Evolutionary conservation across 495 filamentous ascomycete genomes (phyloP).

Genomic region (Hypoxylon trugodes): DNA sequence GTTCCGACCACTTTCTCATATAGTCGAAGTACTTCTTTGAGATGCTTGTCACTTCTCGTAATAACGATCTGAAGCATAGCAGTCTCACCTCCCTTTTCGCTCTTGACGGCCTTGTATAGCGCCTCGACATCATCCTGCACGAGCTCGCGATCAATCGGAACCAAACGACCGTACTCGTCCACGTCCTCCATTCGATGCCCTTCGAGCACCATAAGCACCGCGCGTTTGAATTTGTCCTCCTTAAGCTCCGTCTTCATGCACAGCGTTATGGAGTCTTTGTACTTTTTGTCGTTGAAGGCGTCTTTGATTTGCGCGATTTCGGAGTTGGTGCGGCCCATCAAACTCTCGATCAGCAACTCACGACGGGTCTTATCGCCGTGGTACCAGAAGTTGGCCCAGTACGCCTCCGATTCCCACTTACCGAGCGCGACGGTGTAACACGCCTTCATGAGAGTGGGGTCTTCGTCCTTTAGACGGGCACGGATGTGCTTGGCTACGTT

Average conservation of each 20-base stretch:
- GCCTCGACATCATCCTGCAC: constrained; percentile 76
- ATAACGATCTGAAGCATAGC: constrained; percentile 90
- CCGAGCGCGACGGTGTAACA: constrained; percentile 91
- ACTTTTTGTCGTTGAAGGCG: constrained; percentile 92
- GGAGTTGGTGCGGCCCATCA: constrained; percentile 87
- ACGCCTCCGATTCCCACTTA: constrained; percentile 91
- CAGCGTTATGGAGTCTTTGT: constrained; percentile 78
- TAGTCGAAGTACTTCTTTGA: constrained; percentile 76
- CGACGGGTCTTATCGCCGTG: constrained; percentile 84
- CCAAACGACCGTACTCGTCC: constrained; percentile 54
- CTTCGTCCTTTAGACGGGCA: constrained; percentile 72
- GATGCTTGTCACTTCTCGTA: constrained; percentile 77
- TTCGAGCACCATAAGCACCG: constrained; percentile 84
- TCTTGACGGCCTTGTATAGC: constrained; percentile 72
- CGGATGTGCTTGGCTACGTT: constrained; percentile 98
- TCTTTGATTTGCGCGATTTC: constrained; percentile 93
- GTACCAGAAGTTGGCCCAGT: constrained; percentile 99
- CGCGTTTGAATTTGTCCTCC: constrained; percentile 92
- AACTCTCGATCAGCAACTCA: constrained; percentile 88
- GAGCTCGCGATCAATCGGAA: constrained; percentile 57
- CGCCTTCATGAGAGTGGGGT: constrained; percentile 78
- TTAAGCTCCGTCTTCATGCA: constrained; percentile 93
- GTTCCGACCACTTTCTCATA: constrained; percentile 75
- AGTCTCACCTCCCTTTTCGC: constrained; percentile 84
- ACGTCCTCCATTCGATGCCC: constrained; percentile 83